Base-by-base conservation (phyloP, 2,329 filamentous ascomycete species). In the Ceratocystis cacaofunesta region DNA sequence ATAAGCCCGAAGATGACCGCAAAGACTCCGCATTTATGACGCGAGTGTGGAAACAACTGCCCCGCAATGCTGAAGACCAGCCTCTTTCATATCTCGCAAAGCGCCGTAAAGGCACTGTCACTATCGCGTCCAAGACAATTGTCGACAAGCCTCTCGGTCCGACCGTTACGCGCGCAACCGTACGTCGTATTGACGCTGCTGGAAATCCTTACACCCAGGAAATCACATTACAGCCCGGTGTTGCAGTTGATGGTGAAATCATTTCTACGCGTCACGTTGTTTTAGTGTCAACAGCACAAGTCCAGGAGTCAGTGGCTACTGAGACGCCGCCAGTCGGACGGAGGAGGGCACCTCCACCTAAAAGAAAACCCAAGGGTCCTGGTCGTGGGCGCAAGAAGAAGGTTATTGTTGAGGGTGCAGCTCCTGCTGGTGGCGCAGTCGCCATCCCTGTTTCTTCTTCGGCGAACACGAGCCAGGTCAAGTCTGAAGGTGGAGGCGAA, bases 201-300 rank as follows among this genome's bases (percentile, higher is more conserved):
- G 92, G 92, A 28, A 92, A 92, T 70, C 82, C 89, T 8, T 90
- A 89, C 68, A 86, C 92, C 1, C 90, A 94, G 73, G 90, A 95
- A 71, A 85, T 94, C 6, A 88, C 90, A 22, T 81, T 95, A 3
- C 83, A 85, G 4, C 88, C 92, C 66, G 91, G 90, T 0, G 88
- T 94, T 72, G 78, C 79, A 4, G 82, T 95, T 0, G 88, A 92
- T 69, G 90, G 90, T 66, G 91, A 96, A 72, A 86, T 96, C 62
- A 83, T 90, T 67, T 80, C 82, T 0, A 67, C 66, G 5, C 84
- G 81, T 1, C 79, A 79, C 5, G 76, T 84, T 17, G 78, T 84
- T 44, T 75, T 79, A 0, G 80, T 80, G 1, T 82, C 84, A 48
- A 79, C 80, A 5, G 81, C 81, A 1, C 79, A 82, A 28, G 84